Conservation (phyloP, 148 eudicot species). For the Polygonum aviculare region DNA sequence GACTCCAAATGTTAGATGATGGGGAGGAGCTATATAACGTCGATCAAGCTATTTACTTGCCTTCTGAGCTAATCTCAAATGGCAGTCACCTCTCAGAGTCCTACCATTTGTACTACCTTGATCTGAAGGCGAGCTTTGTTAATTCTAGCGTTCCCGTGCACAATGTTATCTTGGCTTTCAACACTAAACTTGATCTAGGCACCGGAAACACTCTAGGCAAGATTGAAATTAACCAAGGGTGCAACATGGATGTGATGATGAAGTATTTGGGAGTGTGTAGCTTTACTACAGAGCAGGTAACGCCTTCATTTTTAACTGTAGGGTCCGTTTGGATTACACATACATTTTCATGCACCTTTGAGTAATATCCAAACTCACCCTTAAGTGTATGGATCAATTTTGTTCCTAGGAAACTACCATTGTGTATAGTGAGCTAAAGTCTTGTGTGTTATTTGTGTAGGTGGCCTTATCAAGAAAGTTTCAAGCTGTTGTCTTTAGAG, state of each 20-base stretch:
- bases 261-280: slow-evolving; percentile 27
- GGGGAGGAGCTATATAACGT: slow-evolving; percentile 26
- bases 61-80: slow-evolving; percentile 46
- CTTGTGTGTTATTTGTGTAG: neutral
- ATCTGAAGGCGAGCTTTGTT: slow-evolving; percentile 29
- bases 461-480: slow-evolving; percentile 34
- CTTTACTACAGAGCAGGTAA: slow-evolving; percentile 47
- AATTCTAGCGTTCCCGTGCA: slow-evolving; percentile 40
- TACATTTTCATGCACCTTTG: too few species aligned
- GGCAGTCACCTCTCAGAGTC: slow-evolving; percentile 14
- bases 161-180: slow-evolving; percentile 42
- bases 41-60: slow-evolving; percentile 36
- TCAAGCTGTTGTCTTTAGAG: slow-evolving; percentile 44
- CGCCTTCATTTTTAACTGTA: neutral
- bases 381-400: neutral
- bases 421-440: neutral
- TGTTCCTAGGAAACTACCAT: neutral
- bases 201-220: slow-evolving; percentile 27
- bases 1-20: neutral
- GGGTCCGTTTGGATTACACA: too few species aligned
- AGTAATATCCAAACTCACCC: too few species aligned
- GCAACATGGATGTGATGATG: slow-evolving; percentile 26
- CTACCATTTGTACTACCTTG: slow-evolving; percentile 53
- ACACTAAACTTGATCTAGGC: slow-evolving; percentile 35
- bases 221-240: slow-evolving; percentile 51